Conservation (phyloP, 192 early-diverging fungal genomes). For the Neocallimastix lanati region DNA sequence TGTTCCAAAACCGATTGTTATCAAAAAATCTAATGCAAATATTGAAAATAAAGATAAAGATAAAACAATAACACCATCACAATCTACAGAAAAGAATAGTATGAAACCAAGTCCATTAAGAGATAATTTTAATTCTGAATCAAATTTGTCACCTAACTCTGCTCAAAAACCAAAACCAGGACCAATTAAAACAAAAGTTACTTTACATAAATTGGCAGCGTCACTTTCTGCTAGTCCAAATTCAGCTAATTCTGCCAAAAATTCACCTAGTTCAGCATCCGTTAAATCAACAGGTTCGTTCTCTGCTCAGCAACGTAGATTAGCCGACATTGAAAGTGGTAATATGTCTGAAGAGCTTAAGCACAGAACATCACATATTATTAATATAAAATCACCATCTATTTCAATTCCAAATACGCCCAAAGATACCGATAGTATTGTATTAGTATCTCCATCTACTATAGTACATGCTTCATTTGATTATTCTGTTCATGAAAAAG, state of each 20-base stretch:
- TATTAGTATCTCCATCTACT: background rate
- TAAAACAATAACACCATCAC: background rate
- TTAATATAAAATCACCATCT: background rate
- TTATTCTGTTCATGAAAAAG: background rate
- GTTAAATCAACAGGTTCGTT: background rate
- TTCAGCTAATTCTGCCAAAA: too few relatives aligned
- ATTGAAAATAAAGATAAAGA: background rate
- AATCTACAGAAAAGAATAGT: background rate
- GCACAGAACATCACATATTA: background rate
- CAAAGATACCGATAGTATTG: background rate
- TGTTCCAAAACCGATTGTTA: background rate
- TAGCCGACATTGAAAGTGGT: background rate
- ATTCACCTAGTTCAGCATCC: background rate
- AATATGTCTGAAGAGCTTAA: background rate
- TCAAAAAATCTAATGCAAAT: background rate
- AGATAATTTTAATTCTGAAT: background rate
- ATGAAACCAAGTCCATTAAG: background rate
- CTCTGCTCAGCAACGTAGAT: background rate
- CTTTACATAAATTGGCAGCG: background rate
- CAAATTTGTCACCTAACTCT: background rate
- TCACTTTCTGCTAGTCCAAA: too few relatives aligned
- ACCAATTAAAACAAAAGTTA: background rate
- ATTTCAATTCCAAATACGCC: background rate
- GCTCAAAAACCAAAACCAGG: background rate
- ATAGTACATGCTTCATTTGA: background rate